A percentile compares a stretch with the other conserved stretches of the same genome.
Evolutionary conservation across 108 stramenopile genomes (phyloP).

Genomic region (Nannochloropsis gaditana): DNA sequence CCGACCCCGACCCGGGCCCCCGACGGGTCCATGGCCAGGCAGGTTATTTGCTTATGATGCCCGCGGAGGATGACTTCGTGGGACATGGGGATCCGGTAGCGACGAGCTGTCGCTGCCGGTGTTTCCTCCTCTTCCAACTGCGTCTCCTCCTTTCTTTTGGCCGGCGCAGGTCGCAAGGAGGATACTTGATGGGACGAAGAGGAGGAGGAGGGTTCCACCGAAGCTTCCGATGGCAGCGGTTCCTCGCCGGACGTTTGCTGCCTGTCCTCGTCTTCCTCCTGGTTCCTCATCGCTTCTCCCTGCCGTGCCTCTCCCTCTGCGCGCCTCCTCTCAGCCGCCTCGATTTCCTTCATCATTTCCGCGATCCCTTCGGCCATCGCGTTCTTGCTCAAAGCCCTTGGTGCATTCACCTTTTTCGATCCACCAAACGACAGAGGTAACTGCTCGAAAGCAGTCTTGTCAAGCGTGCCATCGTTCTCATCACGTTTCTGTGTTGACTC

Average conservation of each 20-base stretch:
- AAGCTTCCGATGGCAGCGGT: too few relatives aligned
- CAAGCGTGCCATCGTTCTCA: slow-evolving; percentile 18
- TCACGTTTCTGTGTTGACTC: slow-evolving; percentile 21
- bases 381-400: background rate
- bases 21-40: slow-evolving; percentile 51
- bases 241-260: too few relatives aligned
- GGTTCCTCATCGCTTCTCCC: slow-evolving; percentile 1
- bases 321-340: background rate
- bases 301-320: slow-evolving; percentile 21
- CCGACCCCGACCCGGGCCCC: slow-evolving; percentile 54
- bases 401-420: background rate
- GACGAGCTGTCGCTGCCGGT: slow-evolving; percentile 33
- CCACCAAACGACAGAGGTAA: background rate
- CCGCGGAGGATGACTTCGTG: slow-evolving; percentile 53
- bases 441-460: background rate
- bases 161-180: background rate
- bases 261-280: too few relatives aligned
- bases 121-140: slow-evolving; percentile 26
- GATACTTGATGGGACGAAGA: background rate
- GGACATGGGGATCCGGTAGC: slow-evolving; percentile 38
- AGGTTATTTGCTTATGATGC: slow-evolving; percentile 50
- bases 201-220: background rate
- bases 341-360: background rate
- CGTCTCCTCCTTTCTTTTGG: background rate
- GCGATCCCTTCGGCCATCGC: slow-evolving; percentile 3